Base-by-base conservation (phyloP, 306 rosid genomes). In the Rosa multiflora region DNA sequence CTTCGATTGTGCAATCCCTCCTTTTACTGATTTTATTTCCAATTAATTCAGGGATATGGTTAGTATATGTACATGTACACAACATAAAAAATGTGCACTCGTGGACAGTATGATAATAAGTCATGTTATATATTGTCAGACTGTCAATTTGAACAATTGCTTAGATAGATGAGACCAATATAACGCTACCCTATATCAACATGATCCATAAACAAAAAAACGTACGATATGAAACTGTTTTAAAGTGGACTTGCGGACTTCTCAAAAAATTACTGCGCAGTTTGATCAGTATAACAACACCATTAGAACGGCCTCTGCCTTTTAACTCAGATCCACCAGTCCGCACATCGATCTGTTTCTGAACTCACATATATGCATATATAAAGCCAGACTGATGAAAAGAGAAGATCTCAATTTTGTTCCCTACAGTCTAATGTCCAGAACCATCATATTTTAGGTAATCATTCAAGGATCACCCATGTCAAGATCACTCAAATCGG, bases 1-100 rank as follows among this genome's bases (percentile, higher is more conserved):
- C 83, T 92, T 95, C 0, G 90, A 78, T 70, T 91, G 91, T n/a
- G 78, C 77, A 67, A 78, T 86, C n/a, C 97, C 97, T 2, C 82
- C 86, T 76, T 89, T 94, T 5, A 40, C 96, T 91, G 35, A 47
- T 18, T 17, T 35, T 5, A 32, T 55, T 26, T 13, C 35, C 13
- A 53, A 21, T 43, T 39, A 37, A 77, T 21, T 63, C 26, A 67
- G 71, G 14, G 48, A 37, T 35, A 32, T 62, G 9, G 4, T 63
- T 32, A 32, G 43, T 14, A 32, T 12, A 4, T 12, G 32, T 29
- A 26, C 42, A 29, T 29, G 15, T 12, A 58, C 4, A 11, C 67
- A 63, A 44, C 47, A 44, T 44, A 44, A 44, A 21, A 61, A 4
- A 23, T 61, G 14, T 61, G 14, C 67, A 61, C 39, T 56, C 6